Conservation (phyloP, 192 early-diverging fungal genomes). For the Geranomyces michiganensis region DNA sequence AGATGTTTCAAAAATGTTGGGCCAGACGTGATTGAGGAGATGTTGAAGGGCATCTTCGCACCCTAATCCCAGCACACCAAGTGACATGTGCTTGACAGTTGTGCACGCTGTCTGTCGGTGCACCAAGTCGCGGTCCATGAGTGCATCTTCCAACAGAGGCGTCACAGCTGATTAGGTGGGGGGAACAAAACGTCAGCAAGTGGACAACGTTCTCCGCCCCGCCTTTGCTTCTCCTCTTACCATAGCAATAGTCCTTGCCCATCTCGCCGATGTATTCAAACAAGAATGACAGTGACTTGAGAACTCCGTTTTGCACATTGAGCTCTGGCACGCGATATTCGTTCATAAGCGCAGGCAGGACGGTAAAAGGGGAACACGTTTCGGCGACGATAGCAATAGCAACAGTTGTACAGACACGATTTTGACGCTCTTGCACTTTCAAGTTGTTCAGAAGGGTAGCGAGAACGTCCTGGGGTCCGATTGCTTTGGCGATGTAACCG, state of each 20-base stretch:
- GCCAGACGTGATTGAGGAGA: slow-evolving; percentile 95
- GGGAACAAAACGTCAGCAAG: too few relatives aligned
- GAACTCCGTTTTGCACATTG: slow-evolving; percentile 99
- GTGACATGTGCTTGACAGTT: slow-evolving; percentile 90
- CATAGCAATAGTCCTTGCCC: slow-evolving; percentile 73
- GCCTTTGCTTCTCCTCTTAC: too few relatives aligned
- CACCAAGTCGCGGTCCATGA: slow-evolving; percentile 97
- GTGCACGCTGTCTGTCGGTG: slow-evolving; percentile 97
- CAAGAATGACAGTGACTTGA: slow-evolving; percentile 93
- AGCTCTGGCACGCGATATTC: slow-evolving; percentile 99
- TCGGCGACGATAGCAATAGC: slow-evolving; percentile 98
- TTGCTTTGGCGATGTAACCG: slow-evolving; percentile 98
- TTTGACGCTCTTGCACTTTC: slow-evolving; percentile 99
- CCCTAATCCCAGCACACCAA: slow-evolving; percentile 89
- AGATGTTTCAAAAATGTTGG: slow-evolving; percentile 93
- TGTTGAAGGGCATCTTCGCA: slow-evolving; percentile 95
- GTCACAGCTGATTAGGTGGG: slow-evolving; percentile 72
- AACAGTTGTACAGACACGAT: slow-evolving; percentile 98
- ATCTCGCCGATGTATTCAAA: slow-evolving; percentile 99
- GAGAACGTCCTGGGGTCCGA: slow-evolving; percentile 98
- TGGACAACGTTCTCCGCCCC: too few relatives aligned
- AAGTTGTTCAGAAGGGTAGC: slow-evolving; percentile 98
- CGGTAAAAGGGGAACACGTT: slow-evolving; percentile 96
- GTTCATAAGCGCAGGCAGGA: slow-evolving; percentile 97
- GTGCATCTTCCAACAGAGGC: slow-evolving; percentile 91